Evolutionary conservation across 768 basidiomycete species (phyloP).

Genomic region (Amanita brunnescens): DNA sequence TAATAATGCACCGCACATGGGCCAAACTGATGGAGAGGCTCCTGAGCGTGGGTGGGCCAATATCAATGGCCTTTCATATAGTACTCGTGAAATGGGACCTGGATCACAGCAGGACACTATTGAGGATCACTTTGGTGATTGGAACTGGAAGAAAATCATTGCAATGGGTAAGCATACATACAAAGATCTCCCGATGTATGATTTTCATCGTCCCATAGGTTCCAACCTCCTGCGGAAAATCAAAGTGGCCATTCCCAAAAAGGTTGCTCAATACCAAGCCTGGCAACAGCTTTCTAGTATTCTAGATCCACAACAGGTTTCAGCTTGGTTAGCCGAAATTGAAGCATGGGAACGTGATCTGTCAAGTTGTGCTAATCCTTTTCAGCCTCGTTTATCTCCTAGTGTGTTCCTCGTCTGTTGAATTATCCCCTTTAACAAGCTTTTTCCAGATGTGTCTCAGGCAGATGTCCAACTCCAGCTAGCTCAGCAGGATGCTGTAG

Average conservation of each 20-base stretch:
- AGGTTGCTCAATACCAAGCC: not conserved
- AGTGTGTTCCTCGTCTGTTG: too few species aligned
- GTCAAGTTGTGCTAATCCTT: not conserved
- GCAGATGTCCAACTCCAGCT: not conserved
- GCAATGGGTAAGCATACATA: too few species aligned
- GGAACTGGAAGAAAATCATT: too few species aligned
- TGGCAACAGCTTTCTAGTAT: not conserved
- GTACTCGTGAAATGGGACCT: not conserved
- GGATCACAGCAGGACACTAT: not conserved
- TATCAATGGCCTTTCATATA: not conserved
- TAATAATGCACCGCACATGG: not conserved
- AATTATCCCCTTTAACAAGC: too few species aligned
- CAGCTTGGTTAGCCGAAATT: not conserved
- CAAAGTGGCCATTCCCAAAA: constrained; percentile 2
- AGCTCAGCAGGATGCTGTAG: too few species aligned
- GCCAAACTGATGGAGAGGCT: not conserved
- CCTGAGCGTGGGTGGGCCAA: not conserved
- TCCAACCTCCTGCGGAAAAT: constrained; percentile 5
- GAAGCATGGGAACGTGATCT: not conserved
- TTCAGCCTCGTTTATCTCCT: too few species aligned
- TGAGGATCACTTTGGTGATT: not conserved
- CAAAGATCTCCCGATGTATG: too few species aligned
- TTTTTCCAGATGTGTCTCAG: not conserved
- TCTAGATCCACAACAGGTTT: not conserved
- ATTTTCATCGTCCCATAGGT: not conserved